Evolutionary conservation across 1,284 basidiomycete species (phyloP).

Genomic region (Lentinus polychrous): DNA sequence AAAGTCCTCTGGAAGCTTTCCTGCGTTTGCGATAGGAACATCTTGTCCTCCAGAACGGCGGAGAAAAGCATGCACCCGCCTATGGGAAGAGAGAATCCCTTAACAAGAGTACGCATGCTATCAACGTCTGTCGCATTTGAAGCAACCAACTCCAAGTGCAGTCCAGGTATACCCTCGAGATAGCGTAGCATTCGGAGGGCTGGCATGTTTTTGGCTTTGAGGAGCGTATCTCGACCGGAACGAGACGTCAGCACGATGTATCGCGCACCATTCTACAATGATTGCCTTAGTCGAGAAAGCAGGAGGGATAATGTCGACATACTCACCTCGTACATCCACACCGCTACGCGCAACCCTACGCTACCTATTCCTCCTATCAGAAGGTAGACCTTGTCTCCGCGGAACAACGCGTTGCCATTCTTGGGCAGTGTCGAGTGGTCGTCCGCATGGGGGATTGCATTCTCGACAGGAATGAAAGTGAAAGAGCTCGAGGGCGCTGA

Average conservation of each 20-base stretch:
- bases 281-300: not conserved
- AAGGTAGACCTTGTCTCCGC: conserved; percentile 14
- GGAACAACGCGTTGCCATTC: not conserved
- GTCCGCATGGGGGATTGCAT: too few relatives aligned
- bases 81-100: conserved; percentile 17
- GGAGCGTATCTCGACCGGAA: conserved; percentile 21
- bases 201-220: conserved; percentile 16
- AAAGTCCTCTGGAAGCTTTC: conserved; percentile 25
- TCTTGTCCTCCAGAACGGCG: conserved; percentile 25
- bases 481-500: too few relatives aligned
- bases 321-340: conserved; percentile 33
- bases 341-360: conserved; percentile 26
- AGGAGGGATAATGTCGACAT: not conserved
- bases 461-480: too few relatives aligned
- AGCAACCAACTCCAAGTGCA: conserved; percentile 23
- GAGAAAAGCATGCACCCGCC: conserved; percentile 33
- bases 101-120: conserved; percentile 17
- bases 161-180: conserved; percentile 22
- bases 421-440: too few relatives aligned
- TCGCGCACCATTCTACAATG: conserved; percentile 29
- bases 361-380: conserved; percentile 18
- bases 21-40: conserved; percentile 25
- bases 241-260: conserved; percentile 33
- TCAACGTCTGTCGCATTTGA: conserved; percentile 23
- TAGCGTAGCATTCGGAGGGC: conserved; percentile 24